Conservation (phyloP, 2,329 filamentous ascomycete genomes). For the Paecilomyces sp. region DNA sequence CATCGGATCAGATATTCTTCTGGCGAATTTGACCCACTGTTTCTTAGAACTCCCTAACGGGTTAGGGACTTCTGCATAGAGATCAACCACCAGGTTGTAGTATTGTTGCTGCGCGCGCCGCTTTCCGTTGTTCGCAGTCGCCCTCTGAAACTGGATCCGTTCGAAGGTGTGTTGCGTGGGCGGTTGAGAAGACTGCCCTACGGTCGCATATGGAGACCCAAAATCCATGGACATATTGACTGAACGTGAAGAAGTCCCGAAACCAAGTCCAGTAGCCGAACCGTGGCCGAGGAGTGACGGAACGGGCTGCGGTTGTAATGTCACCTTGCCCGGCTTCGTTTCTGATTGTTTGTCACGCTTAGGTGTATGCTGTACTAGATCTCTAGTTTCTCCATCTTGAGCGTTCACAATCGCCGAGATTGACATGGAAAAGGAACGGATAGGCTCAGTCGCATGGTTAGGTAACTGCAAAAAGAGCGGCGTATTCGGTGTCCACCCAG, state of each 20-base stretch:
- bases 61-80: constrained; percentile 61
- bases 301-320: constrained; percentile 60
- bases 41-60: constrained; percentile 37
- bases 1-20: constrained; percentile 68
- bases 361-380: constrained; percentile 83
- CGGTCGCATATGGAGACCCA: constrained; percentile 19
- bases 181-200: constrained; percentile 25
- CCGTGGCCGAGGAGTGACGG: constrained; percentile 32
- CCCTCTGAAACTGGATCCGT: constrained; percentile 89
- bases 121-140: constrained; percentile 90
- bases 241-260: constrained; percentile 16
- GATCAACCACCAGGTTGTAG: constrained; percentile 82
- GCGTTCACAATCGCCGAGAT: constrained; percentile 79
- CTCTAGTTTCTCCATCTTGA: constrained; percentile 66
- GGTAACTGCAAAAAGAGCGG: constrained; percentile 52
- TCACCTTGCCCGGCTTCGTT: constrained; percentile 62
- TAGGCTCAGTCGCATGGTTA: constrained; percentile 44
- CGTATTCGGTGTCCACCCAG: constrained; percentile 50
- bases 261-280: constrained; percentile 17
- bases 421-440: constrained; percentile 72
- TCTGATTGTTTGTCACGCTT: constrained; percentile 86
- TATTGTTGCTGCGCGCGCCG: constrained; percentile 84
- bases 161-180: constrained; percentile 63
- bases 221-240: constrained; percentile 27
- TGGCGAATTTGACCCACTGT: constrained; percentile 64